A percentile compares a stretch with the other conserved stretches of the same genome.
Evolutionary conservation across 2,329 filamentous ascomycete genomes (phyloP).

Genomic region (Apiospora sp.): DNA sequence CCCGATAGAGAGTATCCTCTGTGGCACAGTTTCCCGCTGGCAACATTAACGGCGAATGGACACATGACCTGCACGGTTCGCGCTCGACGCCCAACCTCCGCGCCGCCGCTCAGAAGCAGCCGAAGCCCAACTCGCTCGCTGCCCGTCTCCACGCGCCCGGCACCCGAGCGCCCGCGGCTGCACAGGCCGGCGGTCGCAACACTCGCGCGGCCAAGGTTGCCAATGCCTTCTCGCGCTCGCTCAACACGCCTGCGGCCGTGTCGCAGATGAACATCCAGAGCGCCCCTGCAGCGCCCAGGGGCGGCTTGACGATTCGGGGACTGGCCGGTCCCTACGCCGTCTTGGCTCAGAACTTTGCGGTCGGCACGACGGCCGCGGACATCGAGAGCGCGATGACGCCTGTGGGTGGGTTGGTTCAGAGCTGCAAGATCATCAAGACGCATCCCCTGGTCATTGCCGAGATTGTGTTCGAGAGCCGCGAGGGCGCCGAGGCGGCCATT

Average conservation of each 20-base stretch:
- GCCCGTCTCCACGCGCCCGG: conserved; percentile 55
- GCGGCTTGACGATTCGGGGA: conserved; percentile 76
- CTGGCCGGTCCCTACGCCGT: conserved; percentile 75
- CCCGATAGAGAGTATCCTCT: conserved; percentile 43
- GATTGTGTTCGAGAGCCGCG: conserved; percentile 75
- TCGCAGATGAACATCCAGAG: conserved; percentile 38
- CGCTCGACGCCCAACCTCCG: conserved; percentile 51
- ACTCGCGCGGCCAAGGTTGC: conserved; percentile 52
- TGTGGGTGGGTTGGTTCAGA: conserved; percentile 72
- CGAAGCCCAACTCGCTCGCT: conserved; percentile 51
- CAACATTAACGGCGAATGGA: conserved; percentile 74
- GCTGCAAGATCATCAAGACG: conserved; percentile 73
- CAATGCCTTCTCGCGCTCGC: conserved; percentile 50
- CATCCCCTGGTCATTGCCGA: conserved; percentile 79
- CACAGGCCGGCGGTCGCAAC: conserved; percentile 40
- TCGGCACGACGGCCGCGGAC: conserved; percentile 81
- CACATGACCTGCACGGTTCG: conserved; percentile 70
- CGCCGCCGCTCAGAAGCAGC: conserved; percentile 48
- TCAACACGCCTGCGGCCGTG: conserved; percentile 32
- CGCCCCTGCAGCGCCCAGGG: conserved; percentile 43
- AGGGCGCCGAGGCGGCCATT: conserved; percentile 78
- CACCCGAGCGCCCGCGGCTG: conserved; percentile 37
- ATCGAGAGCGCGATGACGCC: conserved; percentile 84
- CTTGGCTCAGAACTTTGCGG: conserved; percentile 82
- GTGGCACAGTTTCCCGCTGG: conserved; percentile 50